These are phyloP conservation scores for Fusarium torulosum DNA, from an alignment of 2,329 filamentous ascomycete genomes.

Conservation along the genomic window DNA sequence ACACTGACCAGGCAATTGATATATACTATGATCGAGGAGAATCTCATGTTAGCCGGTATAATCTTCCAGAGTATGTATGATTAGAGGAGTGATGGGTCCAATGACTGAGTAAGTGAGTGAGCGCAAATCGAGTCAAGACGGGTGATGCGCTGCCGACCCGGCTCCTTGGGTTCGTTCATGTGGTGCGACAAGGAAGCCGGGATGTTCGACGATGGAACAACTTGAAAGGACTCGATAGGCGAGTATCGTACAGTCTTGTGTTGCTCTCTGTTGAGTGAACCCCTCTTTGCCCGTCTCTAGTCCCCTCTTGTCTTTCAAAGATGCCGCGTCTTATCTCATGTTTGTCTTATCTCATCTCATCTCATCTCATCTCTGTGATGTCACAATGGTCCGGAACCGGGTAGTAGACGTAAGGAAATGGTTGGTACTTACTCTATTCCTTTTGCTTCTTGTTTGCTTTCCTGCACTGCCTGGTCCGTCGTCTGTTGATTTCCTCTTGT, in stretches of 20 bases:
- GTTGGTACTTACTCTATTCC: slow-evolving; percentile 64
- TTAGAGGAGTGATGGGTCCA: neutral
- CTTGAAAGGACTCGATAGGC: slow-evolving; percentile 19
- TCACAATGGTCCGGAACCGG: neutral
- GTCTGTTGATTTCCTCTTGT: slow-evolving; percentile 57
- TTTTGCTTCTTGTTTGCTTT: slow-evolving; percentile 70
- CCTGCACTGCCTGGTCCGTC: slow-evolving; percentile 52
- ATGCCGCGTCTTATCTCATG: slow-evolving; percentile 10
- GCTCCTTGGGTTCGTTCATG: slow-evolving; percentile 16
- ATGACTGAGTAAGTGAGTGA: neutral
- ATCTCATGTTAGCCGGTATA: slow-evolving; percentile 36
- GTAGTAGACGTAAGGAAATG: slow-evolving; percentile 13
- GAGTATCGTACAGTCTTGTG: slow-evolving; percentile 7
- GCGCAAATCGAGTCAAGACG: slow-evolving; percentile 2
- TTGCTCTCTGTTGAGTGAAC: neutral
- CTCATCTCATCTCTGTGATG: slow-evolving; percentile 22
- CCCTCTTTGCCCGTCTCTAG: slow-evolving; percentile 3
- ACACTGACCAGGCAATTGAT: slow-evolving; percentile 70
- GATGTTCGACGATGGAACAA: neutral
- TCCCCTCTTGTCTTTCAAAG: neutral
- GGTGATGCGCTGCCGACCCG: slow-evolving; percentile 4
- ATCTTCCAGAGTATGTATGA: neutral
- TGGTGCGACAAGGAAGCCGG: slow-evolving; percentile 24
- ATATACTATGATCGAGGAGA: slow-evolving; percentile 61
- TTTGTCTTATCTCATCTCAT: slow-evolving; percentile 9